Percentiles rank a stretch among this genome's conserved stretches.
Evolutionary conservation across 2,329 filamentous ascomycete genomes (phyloP).

Genomic region (Pestalotiopsis sp.): DNA sequence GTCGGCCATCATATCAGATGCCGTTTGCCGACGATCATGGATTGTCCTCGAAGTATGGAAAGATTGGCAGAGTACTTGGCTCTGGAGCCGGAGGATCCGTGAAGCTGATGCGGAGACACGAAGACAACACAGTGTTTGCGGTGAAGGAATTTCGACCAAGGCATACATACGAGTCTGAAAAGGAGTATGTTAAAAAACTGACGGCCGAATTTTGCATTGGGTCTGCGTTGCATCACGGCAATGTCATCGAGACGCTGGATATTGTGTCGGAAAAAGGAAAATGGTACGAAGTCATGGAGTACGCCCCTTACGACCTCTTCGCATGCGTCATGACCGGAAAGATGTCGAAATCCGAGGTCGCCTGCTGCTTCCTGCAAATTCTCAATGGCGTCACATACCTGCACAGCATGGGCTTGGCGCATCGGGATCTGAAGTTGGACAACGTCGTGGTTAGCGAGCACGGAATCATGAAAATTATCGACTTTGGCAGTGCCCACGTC

Average conservation of each 20-base stretch:
- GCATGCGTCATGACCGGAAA: slow-evolving; percentile 99
- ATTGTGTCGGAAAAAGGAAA: slow-evolving; percentile 91
- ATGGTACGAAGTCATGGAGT: slow-evolving; percentile 99
- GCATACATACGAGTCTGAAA: slow-evolving; percentile 90
- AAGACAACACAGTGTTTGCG: slow-evolving; percentile 91
- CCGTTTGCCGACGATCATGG: slow-evolving; percentile 96
- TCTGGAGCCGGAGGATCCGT: slow-evolving; percentile 95
- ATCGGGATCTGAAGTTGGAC: slow-evolving; percentile 93
- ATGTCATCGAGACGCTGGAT: slow-evolving; percentile 97
- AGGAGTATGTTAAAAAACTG: slow-evolving; percentile 96
- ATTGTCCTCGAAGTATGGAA: slow-evolving; percentile 88
- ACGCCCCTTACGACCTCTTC: slow-evolving; percentile 92
- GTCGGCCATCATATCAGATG: slow-evolving; percentile 60
- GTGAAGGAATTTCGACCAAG: slow-evolving; percentile 95
- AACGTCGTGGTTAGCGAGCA: slow-evolving; percentile 96
- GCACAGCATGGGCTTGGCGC: slow-evolving; percentile 91
- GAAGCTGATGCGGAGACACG: slow-evolving; percentile 88
- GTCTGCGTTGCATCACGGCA: slow-evolving; percentile 94
- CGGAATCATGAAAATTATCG: slow-evolving; percentile 99
- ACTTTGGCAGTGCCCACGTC: slow-evolving; percentile 96
- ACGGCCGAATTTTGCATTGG: slow-evolving; percentile 98
- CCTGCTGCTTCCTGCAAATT: slow-evolving; percentile 91
- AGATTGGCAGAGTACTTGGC: slow-evolving; percentile 90
- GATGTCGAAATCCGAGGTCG: slow-evolving; percentile 90
- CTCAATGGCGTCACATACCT: slow-evolving; percentile 92